phyloP scores from a whole-genome alignment of 139 green algal genomes.

The Chlamydomonas eustigma region DNA sequence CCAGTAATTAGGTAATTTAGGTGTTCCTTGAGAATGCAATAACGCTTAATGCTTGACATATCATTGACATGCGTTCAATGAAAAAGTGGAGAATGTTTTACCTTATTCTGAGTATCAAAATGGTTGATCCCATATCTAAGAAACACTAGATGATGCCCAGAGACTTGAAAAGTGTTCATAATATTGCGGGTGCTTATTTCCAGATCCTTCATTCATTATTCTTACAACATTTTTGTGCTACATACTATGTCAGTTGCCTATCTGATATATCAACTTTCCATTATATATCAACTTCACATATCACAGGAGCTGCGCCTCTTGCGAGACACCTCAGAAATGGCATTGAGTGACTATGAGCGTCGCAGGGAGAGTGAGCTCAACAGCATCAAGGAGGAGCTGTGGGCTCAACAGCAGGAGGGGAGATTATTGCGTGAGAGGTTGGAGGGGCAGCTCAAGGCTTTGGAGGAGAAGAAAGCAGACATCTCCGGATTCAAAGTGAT shows the following conservation, averaged over 20 bases:
- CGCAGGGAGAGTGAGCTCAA: not conserved
- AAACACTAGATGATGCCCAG: no score
- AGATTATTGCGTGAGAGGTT: slow-evolving; percentile 10
- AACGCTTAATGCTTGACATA: no score
- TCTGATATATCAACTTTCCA: not conserved
- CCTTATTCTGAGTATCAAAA: no score
- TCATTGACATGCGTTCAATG: no score
- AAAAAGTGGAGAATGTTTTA: no score
- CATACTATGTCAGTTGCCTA: not conserved
- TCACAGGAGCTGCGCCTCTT: slow-evolving; percentile 11
- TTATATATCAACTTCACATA: no score
- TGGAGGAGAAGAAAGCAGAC: slow-evolving; percentile 14
- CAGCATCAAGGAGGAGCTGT: slow-evolving; percentile 11
- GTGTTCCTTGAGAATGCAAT: no score
- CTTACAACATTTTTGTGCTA: not conserved
- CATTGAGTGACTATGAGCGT: slow-evolving; percentile 10
- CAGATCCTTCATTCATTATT: not conserved
- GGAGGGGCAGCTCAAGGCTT: slow-evolving; percentile 10
- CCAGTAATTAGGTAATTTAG: no score
- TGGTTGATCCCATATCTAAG: no score
- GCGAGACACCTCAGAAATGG: slow-evolving; percentile 12
- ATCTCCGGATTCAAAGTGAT: slow-evolving; percentile 3
- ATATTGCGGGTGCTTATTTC: not conserved
- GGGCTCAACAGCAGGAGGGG: slow-evolving; percentile 6
- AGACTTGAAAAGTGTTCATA: no score